Base-by-base conservation (phyloP, 2,329 filamentous ascomycete species). In the Ophiostoma piceae region DNA sequence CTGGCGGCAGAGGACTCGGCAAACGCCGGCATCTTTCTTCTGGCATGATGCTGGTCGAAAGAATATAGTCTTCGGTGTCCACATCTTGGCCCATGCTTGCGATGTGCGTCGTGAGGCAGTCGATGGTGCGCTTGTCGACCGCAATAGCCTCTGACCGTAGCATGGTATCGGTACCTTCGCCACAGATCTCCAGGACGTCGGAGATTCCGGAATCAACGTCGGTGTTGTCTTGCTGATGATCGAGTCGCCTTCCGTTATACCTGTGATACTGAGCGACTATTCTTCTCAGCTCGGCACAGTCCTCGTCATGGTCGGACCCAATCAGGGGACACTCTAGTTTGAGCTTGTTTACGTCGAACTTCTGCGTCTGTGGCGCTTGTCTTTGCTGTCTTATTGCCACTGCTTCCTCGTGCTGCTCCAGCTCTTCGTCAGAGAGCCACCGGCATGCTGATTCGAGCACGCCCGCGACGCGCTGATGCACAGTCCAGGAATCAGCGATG, bases 1-100 rank as follows among this genome's bases (percentile, higher is more conserved):
- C 29, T 1, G 71, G 70, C 3, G 70, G 67, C 14, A 74, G 26
- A 2, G 71, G 73, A 0, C 71, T 72, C 0, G 71, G 67, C 5
- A 74, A 9, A 26, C 19, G 62, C 43, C 65, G 35, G 62, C 3
- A 12, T 8, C 7, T 39, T 2, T 32, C 22, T 8, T 26, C 35
- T 4, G 11, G 32, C 8, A 5, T 39, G 35, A n/a, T 35, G 35
- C 43, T n/a, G 16, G 43, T 22, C 3, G 19, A 22, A 14, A 22
- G 35, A 4, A 39, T 35, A 35, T 41, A 39, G 9, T 26, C 62
- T 12, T 12, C 2, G 35, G 35, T 8, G 8, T 65, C 62, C 35
- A 8, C 19, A 6, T 39, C 39, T 19, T 35, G 37, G 8, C 39
- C 19, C 47, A 62, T 29, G 32, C 41, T 57, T 4, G n/a, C 39